Conservation (phyloP, 2,329 filamentous ascomycete genomes). For the Tolypocladium album region DNA sequence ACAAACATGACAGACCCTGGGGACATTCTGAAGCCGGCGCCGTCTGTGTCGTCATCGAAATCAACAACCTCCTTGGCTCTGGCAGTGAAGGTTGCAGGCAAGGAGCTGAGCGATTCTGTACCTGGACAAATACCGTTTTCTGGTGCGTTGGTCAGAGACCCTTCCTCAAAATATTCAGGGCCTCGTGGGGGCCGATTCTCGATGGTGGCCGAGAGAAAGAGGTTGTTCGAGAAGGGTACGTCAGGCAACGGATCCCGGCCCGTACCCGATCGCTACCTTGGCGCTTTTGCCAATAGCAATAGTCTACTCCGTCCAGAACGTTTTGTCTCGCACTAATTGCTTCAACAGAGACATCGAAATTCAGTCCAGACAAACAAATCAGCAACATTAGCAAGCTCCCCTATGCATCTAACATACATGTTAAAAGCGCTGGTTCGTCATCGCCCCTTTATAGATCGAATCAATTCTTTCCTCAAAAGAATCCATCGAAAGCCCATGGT, state of each 20-base stretch:
- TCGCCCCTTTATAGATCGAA: neutral
- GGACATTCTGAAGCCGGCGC: neutral
- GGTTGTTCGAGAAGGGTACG: slow-evolving; percentile 9
- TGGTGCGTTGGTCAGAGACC: neutral
- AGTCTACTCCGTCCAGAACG: neutral
- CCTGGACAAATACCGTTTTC: neutral
- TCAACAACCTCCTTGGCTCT: neutral
- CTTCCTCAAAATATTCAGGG: neutral
- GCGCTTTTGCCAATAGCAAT: neutral
- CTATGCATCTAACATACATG: neutral
- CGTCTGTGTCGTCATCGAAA: neutral
- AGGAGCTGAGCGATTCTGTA: neutral
- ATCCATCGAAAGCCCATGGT: neutral
- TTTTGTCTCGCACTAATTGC: neutral
- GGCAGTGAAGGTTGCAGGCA: neutral
- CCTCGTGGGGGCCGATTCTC: slow-evolving; percentile 1
- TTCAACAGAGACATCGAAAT: neutral
- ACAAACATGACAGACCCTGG: neutral
- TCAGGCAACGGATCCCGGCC: neutral
- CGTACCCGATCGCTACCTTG: neutral
- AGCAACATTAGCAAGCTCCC: too few species aligned
- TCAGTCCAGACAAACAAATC: neutral
- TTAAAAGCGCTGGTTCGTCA: neutral
- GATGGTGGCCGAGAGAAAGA: slow-evolving; percentile 13
- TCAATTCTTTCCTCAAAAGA: neutral